Evolutionary conservation across 257 asterid species (phyloP).

Genomic region (Solanum paucissectum): DNA sequence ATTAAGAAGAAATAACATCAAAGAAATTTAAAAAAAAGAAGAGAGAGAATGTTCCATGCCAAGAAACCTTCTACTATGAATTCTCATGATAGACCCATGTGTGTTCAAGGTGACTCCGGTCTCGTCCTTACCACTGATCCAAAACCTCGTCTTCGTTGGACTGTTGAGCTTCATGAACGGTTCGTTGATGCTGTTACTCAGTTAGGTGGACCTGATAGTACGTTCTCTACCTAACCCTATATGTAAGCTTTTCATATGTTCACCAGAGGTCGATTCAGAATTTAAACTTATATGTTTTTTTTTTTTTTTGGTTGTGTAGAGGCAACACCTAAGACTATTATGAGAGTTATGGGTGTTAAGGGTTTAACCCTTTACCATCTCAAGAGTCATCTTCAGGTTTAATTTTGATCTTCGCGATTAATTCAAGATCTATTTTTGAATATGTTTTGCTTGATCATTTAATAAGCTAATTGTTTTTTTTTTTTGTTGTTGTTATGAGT

Average conservation of each 20-base stretch:
- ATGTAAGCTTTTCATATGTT: background rate
- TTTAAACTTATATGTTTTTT: background rate
- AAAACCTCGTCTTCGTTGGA: slow-evolving; percentile 91
- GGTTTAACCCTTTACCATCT: slow-evolving; percentile 98
- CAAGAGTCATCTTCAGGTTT: slow-evolving; percentile 99
- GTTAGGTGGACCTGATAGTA: slow-evolving; percentile 93
- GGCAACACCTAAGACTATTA: slow-evolving; percentile 97
- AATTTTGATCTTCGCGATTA: background rate
- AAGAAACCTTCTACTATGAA: slow-evolving; percentile 28
- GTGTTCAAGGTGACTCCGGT: slow-evolving; percentile 66
- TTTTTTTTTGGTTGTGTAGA: slow-evolving; percentile 22
- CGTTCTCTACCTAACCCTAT: background rate
- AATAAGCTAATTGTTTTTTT: background rate
- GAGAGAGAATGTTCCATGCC: slow-evolving; percentile 23
- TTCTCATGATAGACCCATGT: slow-evolving; percentile 26
- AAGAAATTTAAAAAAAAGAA: background rate
- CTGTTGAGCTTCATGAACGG: slow-evolving; percentile 87
- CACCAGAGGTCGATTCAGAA: background rate
- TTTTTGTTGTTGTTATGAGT: background rate
- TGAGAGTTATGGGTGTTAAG: slow-evolving; percentile 97
- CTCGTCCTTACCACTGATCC: slow-evolving; percentile 94
- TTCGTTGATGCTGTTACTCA: slow-evolving; percentile 87
- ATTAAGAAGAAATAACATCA: background rate
- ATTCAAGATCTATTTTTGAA: background rate
- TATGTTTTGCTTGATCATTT: background rate